Evolutionary conservation across 2,329 filamentous ascomycete genomes (phyloP).

Genomic region (Penicillium concentricum): DNA sequence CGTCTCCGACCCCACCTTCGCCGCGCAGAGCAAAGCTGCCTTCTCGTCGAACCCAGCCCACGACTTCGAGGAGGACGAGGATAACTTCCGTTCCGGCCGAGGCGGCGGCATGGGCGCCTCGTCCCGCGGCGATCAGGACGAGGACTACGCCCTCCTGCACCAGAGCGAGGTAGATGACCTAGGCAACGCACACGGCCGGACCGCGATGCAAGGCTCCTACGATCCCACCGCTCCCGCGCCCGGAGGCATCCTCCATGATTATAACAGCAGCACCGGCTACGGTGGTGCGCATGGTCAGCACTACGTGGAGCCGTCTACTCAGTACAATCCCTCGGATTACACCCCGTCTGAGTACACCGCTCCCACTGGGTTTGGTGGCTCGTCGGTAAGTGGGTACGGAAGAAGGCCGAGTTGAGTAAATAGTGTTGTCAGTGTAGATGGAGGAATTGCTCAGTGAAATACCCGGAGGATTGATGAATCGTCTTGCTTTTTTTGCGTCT

Average conservation of each 20-base stretch:
- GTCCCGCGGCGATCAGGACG: conserved; percentile 44
- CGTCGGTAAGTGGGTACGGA: conserved; percentile 25
- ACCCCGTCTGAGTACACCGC: conserved; percentile 13
- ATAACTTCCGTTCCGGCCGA: conserved; percentile 45
- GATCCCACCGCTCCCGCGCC: conserved; percentile 37
- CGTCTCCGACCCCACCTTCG: conserved; percentile 47
- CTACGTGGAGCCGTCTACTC: conserved; percentile 15
- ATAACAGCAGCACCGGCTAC: conserved; percentile 43
- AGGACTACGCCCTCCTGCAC: conserved; percentile 54
- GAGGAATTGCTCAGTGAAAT: conserved; percentile 12
- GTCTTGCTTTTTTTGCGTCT: conserved; percentile 21
- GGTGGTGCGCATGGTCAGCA: conserved; percentile 41
- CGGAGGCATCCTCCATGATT: conserved; percentile 36
- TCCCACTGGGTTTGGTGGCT: conserved; percentile 11
- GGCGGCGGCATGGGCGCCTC: conserved; percentile 41
- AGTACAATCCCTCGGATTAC: conserved; percentile 8
- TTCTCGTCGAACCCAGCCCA: conserved; percentile 49
- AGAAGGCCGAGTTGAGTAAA: conserved; percentile 4
- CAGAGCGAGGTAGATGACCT: conserved; percentile 47
- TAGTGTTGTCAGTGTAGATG: neutral
- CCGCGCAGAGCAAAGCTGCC: conserved; percentile 49
- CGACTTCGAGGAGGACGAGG: conserved; percentile 47
- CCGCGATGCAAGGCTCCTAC: conserved; percentile 40
- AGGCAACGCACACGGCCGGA: conserved; percentile 34
- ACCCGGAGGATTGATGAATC: conserved; percentile 18